phyloP scores from a whole-genome alignment of 2,329 filamentous ascomycete species.

The Fusarium sterilihyphosum region DNA sequence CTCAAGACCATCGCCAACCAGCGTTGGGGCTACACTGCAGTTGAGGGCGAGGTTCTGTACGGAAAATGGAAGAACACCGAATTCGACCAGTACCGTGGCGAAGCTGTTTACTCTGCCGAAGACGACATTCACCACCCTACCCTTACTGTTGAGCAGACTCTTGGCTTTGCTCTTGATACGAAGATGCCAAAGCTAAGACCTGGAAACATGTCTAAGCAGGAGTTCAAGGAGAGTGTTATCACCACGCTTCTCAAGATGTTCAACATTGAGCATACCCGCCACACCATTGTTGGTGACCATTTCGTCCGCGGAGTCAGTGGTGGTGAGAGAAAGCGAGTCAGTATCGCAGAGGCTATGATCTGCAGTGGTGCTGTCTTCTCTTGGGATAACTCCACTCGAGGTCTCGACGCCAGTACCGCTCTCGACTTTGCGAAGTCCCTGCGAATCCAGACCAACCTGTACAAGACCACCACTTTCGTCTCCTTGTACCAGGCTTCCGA shows the following conservation, averaged over 20 bases:
- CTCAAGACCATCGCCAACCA: constrained; percentile 76
- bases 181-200: constrained; percentile 86
- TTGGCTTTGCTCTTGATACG: constrained; percentile 84
- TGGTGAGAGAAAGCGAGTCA: constrained; percentile 76
- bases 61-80: constrained; percentile 77
- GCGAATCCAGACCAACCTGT: constrained; percentile 83
- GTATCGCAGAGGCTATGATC: constrained; percentile 85
- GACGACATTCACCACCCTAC: constrained; percentile 89
- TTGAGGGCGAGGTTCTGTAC: constrained; percentile 77
- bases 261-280: constrained; percentile 87
- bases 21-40: constrained; percentile 63
- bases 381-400: constrained; percentile 80
- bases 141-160: constrained; percentile 86
- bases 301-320: constrained; percentile 82
- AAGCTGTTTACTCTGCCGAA: constrained; percentile 82
- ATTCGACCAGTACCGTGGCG: constrained; percentile 80
- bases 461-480: constrained; percentile 85
- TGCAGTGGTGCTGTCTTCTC: constrained; percentile 76
- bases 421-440: constrained; percentile 75
- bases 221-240: constrained; percentile 82
- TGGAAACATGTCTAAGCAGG: constrained; percentile 73
- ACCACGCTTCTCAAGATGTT: constrained; percentile 87
- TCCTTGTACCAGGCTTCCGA: constrained; percentile 88
- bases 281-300: constrained; percentile 85
- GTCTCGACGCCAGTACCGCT: constrained; percentile 74